Evolutionary conservation across 176 grass and related monocot species (phyloP), one percentile per base, ranked within the genome.

Genomic region (Eleusine indica): DNA sequence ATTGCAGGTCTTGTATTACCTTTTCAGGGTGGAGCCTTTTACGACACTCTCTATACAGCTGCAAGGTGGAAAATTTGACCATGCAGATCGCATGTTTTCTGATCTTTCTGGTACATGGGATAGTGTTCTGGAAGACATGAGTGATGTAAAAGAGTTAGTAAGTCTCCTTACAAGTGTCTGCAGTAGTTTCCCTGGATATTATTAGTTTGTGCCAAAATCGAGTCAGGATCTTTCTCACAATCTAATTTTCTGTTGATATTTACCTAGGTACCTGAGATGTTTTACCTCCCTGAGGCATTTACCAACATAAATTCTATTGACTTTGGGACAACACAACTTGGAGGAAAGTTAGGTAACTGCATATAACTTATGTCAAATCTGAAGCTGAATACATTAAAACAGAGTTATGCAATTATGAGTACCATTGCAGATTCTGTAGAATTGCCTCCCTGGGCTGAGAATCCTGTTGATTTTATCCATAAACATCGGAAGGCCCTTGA

Each of bases 71-170:
- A 98, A 95, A 83, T 98, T 98, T 90, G 96, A 98, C 53, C 96
- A 98, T 87, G 96, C 96, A 80, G 96, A 98, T 88, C 93, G 96
- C 29, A 95, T 98, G 93, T 98, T 98, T 84, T 91, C 87, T 78
- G 87, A 98, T 88, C 67, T 98, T 82, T 84, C 93, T 70, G 84
- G 91, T 82, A 98, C 96, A 76, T 98, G 96, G 96, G 89, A 93
- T 84, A 94, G 96, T 88, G 85, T 98, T 72, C 70, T 98, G 32
- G 96, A 98, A 82, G 96, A 98, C 75, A 98, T 98, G 96, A 95
- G 96, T 92, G 96, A 98, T 56, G 96, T 98, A 84, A 98, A 98
- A 90, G 96, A 98, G 90, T 84, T 98, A 83, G 96, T 98, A 93
- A 86, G 82, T 88, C 85, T 91, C 64, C 12, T 10, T 9, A 70